phyloP scores from a whole-genome alignment of 129 eudicot species.

The Arctium lappa region DNA sequence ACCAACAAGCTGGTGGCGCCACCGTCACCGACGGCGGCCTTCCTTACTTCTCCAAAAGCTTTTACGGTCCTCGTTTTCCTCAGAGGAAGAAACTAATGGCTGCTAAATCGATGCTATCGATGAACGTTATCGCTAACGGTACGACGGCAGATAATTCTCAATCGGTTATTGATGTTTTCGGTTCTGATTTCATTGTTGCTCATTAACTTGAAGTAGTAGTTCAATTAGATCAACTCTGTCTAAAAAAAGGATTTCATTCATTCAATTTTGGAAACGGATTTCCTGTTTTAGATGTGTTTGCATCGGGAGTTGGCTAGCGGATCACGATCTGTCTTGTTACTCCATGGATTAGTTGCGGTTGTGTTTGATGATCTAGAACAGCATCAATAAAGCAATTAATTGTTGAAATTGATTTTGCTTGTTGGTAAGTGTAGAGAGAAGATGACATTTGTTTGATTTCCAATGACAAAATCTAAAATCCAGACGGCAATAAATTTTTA shows the following conservation, averaged over 20 bases:
- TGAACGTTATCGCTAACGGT: slow-evolving; percentile 16
- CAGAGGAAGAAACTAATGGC: slow-evolving; percentile 57
- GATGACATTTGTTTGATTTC: not conserved
- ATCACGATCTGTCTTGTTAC: too few relatives aligned
- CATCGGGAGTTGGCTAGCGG: too few relatives aligned
- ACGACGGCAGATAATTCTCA: slow-evolving; percentile 25
- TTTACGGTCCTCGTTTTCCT: slow-evolving; percentile 39
- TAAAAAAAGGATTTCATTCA: slow-evolving; percentile 11
- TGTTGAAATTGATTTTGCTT: slow-evolving; percentile 15
- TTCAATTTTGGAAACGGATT: not conserved
- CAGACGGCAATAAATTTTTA: too few relatives aligned
- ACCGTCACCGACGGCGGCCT: slow-evolving; percentile 11
- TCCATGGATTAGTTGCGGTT: not conserved
- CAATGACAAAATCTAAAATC: not conserved
- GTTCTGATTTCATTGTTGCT: slow-evolving; percentile 35
- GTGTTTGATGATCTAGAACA: slow-evolving; percentile 3
- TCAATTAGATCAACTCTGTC: not conserved
- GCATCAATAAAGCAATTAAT: slow-evolving; percentile 20
- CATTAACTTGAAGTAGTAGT: slow-evolving; percentile 25
- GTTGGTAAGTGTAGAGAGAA: slow-evolving; percentile 4
- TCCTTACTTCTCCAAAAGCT: slow-evolving; percentile 30
- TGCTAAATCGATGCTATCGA: slow-evolving; percentile 24
- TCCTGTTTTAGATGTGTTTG: not conserved
- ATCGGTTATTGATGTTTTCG: slow-evolving; percentile 37
- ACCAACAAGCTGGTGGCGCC: not conserved